Base-by-base conservation (phyloP, 768 basidiomycete genomes). In the Paxillus rubicundulus region DNA sequence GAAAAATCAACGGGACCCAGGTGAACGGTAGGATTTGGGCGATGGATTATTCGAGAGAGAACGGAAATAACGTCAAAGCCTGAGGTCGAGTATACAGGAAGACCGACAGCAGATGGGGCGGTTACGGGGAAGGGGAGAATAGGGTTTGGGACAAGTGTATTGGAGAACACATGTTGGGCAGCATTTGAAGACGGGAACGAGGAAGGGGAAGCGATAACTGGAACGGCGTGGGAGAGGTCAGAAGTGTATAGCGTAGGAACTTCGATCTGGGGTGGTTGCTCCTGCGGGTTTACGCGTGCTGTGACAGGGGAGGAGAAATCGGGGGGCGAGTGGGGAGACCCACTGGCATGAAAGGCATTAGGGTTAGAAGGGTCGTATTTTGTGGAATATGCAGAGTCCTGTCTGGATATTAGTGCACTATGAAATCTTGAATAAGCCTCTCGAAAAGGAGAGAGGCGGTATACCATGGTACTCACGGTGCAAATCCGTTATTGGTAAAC, bases 1-100 rank as follows among this genome's bases (percentile, higher is more conserved):
- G 88, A 87, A 54, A 93, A 74, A 69, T 99, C 96, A 27, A 98
- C 90, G 0, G 96, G 92, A 14, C 97, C 96, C 16, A 98, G 80
- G 9, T 76, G 71, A 39, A 98, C 79, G 52, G 74, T 81, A 1
- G 92, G 91, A 60, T 87, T 80, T 1, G 83, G 82, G 6, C 95
- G 80, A 14, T 76, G 79, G 6, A 80, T 85, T 8, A 98, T 86
- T 8, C 91, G 80, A 9, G 87, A 78, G 24, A 98, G 78, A 40
- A 97, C 77, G 27, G 86, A 82, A 42, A 98, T 74, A 45, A 95
- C 77, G 67, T 98, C 96, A 58, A 97, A 97, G 2, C 96, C 97
- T 1, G 91, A 88, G 1, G 85, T 75, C 2, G 92, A 94, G 72
- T 99, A 99, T 2, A 98, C 77, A 2, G 87, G 84, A 24, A 80